These are phyloP conservation scores for Lepiota brunneoincarnata DNA, from an alignment of 768 basidiomycete species.

Conservation along the genomic window DNA sequence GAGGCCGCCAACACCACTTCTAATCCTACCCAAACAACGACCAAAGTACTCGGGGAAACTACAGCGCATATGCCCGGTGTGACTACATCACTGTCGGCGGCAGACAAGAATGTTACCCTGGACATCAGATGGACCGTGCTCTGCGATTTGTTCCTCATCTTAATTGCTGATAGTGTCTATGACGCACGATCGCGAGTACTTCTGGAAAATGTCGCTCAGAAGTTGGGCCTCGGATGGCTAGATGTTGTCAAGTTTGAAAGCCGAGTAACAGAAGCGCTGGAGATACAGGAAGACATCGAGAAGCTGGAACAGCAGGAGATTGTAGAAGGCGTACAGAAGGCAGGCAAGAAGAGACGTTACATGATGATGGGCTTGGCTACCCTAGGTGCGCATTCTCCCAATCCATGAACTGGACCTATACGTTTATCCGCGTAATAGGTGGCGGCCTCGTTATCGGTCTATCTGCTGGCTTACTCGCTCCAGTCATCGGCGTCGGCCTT, in stretches of 20 bases:
- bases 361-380: constrained; percentile 95
- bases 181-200: constrained; percentile 94
- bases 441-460: constrained; percentile 97
- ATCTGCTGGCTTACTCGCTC: constrained; percentile 91
- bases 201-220: constrained; percentile 79
- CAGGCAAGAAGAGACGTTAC: constrained; percentile 71
- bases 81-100: constrained; percentile 74
- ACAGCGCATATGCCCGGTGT: constrained; percentile 78
- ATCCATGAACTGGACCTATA: neutral
- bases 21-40: constrained; percentile 46
- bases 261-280: constrained; percentile 90
- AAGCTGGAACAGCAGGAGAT: constrained; percentile 64
- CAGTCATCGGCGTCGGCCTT: constrained; percentile 93
- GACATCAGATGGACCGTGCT: constrained; percentile 99
- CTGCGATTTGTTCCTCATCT: constrained; percentile 92
- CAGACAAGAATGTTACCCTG: constrained; percentile 89
- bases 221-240: constrained; percentile 88
- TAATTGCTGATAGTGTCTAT: constrained; percentile 97
- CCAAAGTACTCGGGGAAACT: constrained; percentile 60
- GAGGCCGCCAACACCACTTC: constrained; percentile 16
- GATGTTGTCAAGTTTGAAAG: constrained; percentile 95
- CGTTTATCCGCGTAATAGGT: constrained; percentile 41
- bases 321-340: constrained; percentile 68
- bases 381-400: constrained; percentile 29
- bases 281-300: constrained; percentile 94